Percentiles rank a stretch among this genome's conserved stretches.
phyloP scores from a whole-genome alignment of 495 filamentous ascomycete species.

The Neurospora sp. region DNA sequence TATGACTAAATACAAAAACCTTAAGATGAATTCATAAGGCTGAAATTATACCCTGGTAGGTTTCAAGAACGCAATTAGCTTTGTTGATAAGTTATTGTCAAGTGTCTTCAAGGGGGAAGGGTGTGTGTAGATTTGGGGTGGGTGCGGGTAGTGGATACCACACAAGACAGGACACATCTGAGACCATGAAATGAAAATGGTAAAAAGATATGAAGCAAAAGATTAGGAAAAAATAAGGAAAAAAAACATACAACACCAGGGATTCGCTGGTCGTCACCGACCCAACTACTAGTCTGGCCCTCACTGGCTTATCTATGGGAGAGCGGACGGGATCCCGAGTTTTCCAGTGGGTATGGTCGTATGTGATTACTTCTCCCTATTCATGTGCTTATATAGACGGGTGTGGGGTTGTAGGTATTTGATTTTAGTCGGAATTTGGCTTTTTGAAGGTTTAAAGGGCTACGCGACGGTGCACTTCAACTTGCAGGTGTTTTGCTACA shows the following conservation, averaged over 20 bases:
- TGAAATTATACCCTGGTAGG: background rate
- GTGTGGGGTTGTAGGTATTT: no score
- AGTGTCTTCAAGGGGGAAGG: background rate
- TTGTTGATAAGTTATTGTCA: background rate
- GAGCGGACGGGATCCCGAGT: conserved; percentile 44
- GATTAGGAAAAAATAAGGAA: background rate
- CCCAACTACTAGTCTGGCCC: conserved; percentile 35
- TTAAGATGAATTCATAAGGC: background rate
- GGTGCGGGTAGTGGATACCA: background rate
- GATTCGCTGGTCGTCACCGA: conserved; percentile 32
- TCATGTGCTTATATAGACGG: no score
- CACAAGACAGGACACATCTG: background rate
- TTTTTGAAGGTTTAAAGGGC: background rate
- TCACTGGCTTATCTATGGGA: conserved; percentile 32
- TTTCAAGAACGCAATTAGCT: background rate
- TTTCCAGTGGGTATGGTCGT: conserved; percentile 14
- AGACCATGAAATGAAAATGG: background rate
- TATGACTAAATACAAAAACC: background rate
- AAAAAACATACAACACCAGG: conserved; percentile 36
- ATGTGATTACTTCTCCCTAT: background rate
- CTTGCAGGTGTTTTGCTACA: background rate
- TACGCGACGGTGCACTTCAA: background rate
- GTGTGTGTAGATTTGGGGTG: background rate
- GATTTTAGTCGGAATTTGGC: no score
- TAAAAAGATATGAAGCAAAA: background rate